Base-by-base conservation (phyloP, 2,329 filamentous ascomycete genomes). In the Capronia americana region DNA sequence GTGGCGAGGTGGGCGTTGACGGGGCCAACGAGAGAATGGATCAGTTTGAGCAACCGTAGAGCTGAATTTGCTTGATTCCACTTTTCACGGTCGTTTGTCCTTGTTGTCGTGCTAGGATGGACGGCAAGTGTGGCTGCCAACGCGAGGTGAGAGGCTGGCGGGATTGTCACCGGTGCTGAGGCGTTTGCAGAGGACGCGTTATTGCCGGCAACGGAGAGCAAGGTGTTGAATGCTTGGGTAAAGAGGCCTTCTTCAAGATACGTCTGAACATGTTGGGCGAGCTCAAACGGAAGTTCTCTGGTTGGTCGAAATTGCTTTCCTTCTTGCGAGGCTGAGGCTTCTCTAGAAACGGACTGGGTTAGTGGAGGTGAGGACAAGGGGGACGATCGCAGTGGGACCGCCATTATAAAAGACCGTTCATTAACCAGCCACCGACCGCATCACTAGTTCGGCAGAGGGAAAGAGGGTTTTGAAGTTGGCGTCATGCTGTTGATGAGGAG, bases 101-200 rank as follows among this genome's bases (percentile, higher is more conserved):
- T 88, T 2, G 89, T 95, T 0, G 93, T 97, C 70, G 91, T 87
- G 26, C 82, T 80, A 0, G 94, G 94, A 74, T 97, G 92, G 14
- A 95, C 86, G n/a, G 89, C 79, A n/a, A 97, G 82, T 1, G 92
- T 95, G 51, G 85, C 87, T n/a, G 93, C 85, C 8, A 97, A 82
- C 7, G 91, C 89, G 26, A 98, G 82, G 70, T 94, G 89, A 64
- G 87, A 86, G 0, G 90, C 84, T 2, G 90, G 87, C 0, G 94
- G 91, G 20, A 92, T 79, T 65, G 85, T 86, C 11, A 86, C 85
- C 0, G 87, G 81, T 2, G 75, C 75, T 7, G 73, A 75, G 41
- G 73, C 72, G 14, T 79, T 66, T 65, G 78, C 77, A 57, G 74
- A 50, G 62, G 75, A 68, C 2, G 74, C 73, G 63, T 87, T 86